Percentiles rank a stretch among this genome's conserved stretches.
Conservation (phyloP, 805 yeast genomes). For the Debaryomyces prosopidis region DNA sequence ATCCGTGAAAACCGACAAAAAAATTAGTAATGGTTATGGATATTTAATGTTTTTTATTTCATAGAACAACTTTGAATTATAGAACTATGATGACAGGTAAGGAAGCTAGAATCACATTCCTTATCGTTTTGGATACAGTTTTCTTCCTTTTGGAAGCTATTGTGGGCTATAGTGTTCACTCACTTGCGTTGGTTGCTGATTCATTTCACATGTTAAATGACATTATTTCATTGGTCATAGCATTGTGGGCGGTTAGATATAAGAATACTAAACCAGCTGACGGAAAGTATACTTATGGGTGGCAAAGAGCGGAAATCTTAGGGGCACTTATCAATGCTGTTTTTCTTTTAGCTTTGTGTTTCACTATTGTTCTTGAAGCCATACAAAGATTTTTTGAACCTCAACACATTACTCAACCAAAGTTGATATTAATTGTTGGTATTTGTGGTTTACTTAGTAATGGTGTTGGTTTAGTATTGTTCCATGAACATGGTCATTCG, state of each 20-base stretch:
- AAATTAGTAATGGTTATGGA: no score
- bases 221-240: slow-evolving; percentile 83
- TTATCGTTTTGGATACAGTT: slow-evolving; percentile 71
- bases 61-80: no score
- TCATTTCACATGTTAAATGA: slow-evolving; percentile 98
- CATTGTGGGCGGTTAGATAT: slow-evolving; percentile 94
- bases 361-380: slow-evolving; percentile 90
- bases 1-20: no score
- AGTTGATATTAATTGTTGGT: slow-evolving; percentile 80
- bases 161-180: slow-evolving; percentile 88
- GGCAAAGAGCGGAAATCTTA: slow-evolving; percentile 96
- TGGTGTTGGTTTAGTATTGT: slow-evolving; percentile 76
- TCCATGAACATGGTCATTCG: slow-evolving; percentile 69
- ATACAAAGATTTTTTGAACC: slow-evolving; percentile 85
- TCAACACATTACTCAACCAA: slow-evolving; percentile 77
- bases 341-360: slow-evolving; percentile 86
- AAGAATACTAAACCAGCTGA: slow-evolving; percentile 81
- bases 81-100: slow-evolving; percentile 42
- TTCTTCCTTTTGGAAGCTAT: slow-evolving; percentile 86
- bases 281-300: slow-evolving; percentile 90
- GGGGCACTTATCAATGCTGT: slow-evolving; percentile 96
- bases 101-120: slow-evolving; percentile 69
- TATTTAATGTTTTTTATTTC: no score
- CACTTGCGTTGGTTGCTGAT: slow-evolving; percentile 92
- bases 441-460: slow-evolving; percentile 80